Percentiles rank a stretch among this genome's conserved stretches.
Conservation (phyloP, 2,329 filamentous ascomycete genomes). For the Diaporthe sp. region DNA sequence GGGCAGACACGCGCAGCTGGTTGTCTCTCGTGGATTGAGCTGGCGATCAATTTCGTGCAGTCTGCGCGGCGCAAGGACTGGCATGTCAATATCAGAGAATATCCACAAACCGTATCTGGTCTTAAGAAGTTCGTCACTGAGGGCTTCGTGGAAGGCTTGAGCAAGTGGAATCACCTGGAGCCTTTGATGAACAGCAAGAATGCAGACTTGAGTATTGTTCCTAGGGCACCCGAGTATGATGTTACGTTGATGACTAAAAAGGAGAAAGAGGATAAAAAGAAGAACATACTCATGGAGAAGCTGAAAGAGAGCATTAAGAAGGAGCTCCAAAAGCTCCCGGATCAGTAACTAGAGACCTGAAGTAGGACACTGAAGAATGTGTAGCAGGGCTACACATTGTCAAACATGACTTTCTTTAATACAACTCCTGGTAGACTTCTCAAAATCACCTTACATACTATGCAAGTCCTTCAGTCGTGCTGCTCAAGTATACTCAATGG, state of each 20-base stretch:
- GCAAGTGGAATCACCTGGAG: background rate
- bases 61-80: background rate
- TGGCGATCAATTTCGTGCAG: background rate
- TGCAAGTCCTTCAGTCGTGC: too few species aligned
- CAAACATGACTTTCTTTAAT: background rate
- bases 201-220: background rate
- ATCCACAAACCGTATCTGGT: background rate
- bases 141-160: background rate
- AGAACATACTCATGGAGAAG: background rate
- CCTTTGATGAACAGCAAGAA: slow-evolving; percentile 1
- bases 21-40: background rate
- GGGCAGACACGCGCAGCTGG: background rate
- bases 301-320: background rate
- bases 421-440: too few species aligned
- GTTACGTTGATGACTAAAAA: background rate
- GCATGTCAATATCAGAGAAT: background rate
- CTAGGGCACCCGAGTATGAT: background rate
- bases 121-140: background rate
- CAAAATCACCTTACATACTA: too few species aligned
- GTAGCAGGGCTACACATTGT: background rate
- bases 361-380: background rate
- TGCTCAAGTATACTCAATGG: too few species aligned
- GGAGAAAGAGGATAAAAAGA: background rate
- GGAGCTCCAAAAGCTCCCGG: background rate
- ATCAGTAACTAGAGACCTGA: background rate